Evolutionary conservation across 2,329 filamentous ascomycete species (phyloP), one percentile per base, ranked within the genome.

Genomic region (Chrysoporthe deuterocubensis): DNA sequence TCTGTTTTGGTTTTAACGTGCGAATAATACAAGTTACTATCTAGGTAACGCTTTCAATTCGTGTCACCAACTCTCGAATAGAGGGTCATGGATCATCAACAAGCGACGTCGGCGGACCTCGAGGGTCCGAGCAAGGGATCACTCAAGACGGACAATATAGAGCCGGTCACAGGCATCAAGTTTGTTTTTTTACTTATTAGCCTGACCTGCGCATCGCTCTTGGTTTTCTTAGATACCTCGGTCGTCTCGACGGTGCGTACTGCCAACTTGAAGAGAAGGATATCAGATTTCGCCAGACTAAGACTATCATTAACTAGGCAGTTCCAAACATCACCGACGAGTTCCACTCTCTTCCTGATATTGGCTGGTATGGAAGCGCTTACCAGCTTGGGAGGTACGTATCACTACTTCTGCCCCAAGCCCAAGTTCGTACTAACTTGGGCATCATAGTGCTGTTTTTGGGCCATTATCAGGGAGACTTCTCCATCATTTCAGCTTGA

Each of bases 341-440:
- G 21, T 78, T 80, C 72, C 74, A 81, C n/a, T 76, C 78, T 48
- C 73, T 83, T 0, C 74, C 76, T 4, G 82, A 83, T 66, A 78
- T 84, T 4, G 81, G 80, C 58, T 84, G 82, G 81, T 83, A 83
- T 63, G 81, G 79, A 1, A 76, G 67, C 3, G 76, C 76, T 21
- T 80, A 81, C 69, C 73, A 80, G 69, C 76, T 82, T 69, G 40
- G 37, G 8, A 60, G 40, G 57, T 59, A 26, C 11, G 57, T 9
- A 11, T 7, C 8, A 7, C 13, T 16, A n/a, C 40, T 13, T 44
- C 9, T 43, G 11, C 9, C 14, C 40, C 3, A 21, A 14, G 57
- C 21, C 37, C 11, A 9, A 61, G n/a, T 42, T 16, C 7, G 9
- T 32, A 52, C 11, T 52, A 52, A 61, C 7, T 7, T 48, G 21